Conservation (phyloP, 2,329 filamentous ascomycete species). For the Cercospora sojina region DNA sequence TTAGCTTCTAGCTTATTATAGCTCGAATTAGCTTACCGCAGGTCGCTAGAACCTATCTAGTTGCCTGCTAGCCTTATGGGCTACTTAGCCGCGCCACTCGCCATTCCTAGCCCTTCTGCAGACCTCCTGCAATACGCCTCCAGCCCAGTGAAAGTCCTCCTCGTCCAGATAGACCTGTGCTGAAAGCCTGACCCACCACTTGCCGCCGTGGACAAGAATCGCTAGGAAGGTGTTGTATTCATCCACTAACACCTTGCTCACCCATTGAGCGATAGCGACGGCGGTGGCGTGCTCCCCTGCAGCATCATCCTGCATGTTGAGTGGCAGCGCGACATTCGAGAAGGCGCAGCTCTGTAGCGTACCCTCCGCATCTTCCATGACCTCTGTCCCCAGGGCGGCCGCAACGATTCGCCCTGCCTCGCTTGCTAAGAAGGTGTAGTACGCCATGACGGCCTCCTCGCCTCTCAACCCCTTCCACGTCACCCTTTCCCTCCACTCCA, state of each 20-base stretch:
- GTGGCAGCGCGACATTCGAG: slow-evolving; percentile 71
- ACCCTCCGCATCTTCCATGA: slow-evolving; percentile 65
- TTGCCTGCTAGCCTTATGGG: neutral
- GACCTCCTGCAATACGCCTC: slow-evolving; percentile 56
- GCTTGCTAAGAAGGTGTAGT: slow-evolving; percentile 62
- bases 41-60: neutral
- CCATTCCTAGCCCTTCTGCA: slow-evolving; percentile 53
- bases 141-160: slow-evolving; percentile 73
- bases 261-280: slow-evolving; percentile 43
- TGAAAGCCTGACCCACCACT: slow-evolving; percentile 71
- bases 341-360: slow-evolving; percentile 68
- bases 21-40: no score
- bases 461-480: slow-evolving; percentile 53
- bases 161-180: slow-evolving; percentile 82
- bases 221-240: slow-evolving; percentile 72
- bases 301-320: slow-evolving; percentile 47
- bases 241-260: slow-evolving; percentile 44
- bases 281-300: slow-evolving; percentile 34
- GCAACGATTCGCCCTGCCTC: slow-evolving; percentile 64
- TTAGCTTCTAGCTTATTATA: no score
- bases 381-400: slow-evolving; percentile 61
- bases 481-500: slow-evolving; percentile 62
- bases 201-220: slow-evolving; percentile 59
- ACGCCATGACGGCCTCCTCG: slow-evolving; percentile 66
- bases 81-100: slow-evolving; percentile 36